phyloP scores from a whole-genome alignment of 2,329 filamentous ascomycete genomes.

The Colletotrichum kahawae region DNA sequence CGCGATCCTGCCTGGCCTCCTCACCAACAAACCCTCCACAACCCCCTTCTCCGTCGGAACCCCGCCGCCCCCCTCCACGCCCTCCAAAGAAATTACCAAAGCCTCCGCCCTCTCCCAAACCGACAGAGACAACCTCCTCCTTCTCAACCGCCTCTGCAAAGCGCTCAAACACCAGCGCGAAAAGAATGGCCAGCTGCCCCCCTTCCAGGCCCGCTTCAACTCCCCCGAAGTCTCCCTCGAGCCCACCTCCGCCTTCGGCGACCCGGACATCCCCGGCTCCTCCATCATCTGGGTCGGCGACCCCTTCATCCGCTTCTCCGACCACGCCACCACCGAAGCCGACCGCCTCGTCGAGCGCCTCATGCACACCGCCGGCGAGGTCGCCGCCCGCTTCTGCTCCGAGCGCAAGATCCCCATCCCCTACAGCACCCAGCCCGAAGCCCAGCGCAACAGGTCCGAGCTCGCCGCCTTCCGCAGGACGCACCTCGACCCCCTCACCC shows the following conservation, averaged over 20 bases:
- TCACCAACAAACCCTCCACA: not conserved
- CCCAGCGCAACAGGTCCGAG: slow-evolving; percentile 36
- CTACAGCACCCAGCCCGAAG: slow-evolving; percentile 57
- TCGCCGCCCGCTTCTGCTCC: slow-evolving; percentile 66
- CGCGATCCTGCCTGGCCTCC: slow-evolving; percentile 7
- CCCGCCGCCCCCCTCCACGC: slow-evolving; percentile 24
- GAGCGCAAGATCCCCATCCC: slow-evolving; percentile 63
- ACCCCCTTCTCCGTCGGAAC: slow-evolving; percentile 38
- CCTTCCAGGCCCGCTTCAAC: not conserved
- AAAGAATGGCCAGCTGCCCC: slow-evolving; percentile 21
- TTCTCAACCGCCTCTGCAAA: slow-evolving; percentile 52
- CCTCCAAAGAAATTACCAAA: slow-evolving; percentile 48
- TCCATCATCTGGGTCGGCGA: slow-evolving; percentile 47
- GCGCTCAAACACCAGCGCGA: slow-evolving; percentile 40
- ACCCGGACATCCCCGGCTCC: slow-evolving; percentile 14
- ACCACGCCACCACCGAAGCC: slow-evolving; percentile 31
- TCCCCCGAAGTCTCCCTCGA: slow-evolving; percentile 48
- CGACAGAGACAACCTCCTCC: slow-evolving; percentile 51
- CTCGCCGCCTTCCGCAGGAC: slow-evolving; percentile 42
- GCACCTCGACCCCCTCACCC: slow-evolving; percentile 39
- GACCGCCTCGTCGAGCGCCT: slow-evolving; percentile 48
- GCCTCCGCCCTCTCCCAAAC: slow-evolving; percentile 45
- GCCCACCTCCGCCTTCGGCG: slow-evolving; percentile 22
- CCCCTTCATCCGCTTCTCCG: slow-evolving; percentile 53
- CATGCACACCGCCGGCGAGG: slow-evolving; percentile 68